Base-by-base conservation (phyloP, 75 land plant genomes). In the Sequoiadendron giganteum region DNA sequence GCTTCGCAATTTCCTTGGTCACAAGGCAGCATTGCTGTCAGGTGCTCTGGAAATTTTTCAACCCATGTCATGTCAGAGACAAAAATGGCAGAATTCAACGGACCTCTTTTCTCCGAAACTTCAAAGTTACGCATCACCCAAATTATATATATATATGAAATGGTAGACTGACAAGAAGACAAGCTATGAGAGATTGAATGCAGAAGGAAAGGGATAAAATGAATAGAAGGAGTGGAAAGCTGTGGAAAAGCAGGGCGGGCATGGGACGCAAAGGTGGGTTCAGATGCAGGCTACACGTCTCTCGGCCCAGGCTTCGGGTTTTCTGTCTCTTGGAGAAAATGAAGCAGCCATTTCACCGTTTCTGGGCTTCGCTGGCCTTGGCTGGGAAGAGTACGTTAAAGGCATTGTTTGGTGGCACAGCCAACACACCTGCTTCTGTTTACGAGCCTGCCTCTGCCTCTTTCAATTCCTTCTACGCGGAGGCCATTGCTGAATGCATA, bases 401-500 rank as follows among this genome's bases (percentile, higher is more conserved):
- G 21, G 2, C 81, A 19, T 58, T 58, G 4, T 0, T 78, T 43
- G 9, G 25, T 78, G 43, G 21, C 43, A 78, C 2, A 39, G 43
- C 28, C 43, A 78, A 78, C 25, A 39, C 2, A 8, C 81, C 81
- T 39, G 81, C 81, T 5, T 77, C 19, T 77, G 80, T 39, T 39
- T 77, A 38, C 78, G 30, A 15, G 78, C 10, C 78, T 75, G 34
- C 21, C 16, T 19, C 79, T 36, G 90, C 83, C 7, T 40, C 85
- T 38, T 73, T 92, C 30, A 89, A 92, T 48, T 91, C 92, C 0
- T 94, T 94, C 88, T 88, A 92, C 36, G 68, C 91, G 5, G 95
- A 94, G 52, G 95, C 95, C 78, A 91, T 94, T 45, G 93, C 92
- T 0, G 95, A 92, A 16, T 94, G 95, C 89, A 83, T 94, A 87